Evolutionary conservation across 345 rosid species (phyloP), one percentile per base, ranked within the genome.

Genomic region (Camelina hispida): DNA sequence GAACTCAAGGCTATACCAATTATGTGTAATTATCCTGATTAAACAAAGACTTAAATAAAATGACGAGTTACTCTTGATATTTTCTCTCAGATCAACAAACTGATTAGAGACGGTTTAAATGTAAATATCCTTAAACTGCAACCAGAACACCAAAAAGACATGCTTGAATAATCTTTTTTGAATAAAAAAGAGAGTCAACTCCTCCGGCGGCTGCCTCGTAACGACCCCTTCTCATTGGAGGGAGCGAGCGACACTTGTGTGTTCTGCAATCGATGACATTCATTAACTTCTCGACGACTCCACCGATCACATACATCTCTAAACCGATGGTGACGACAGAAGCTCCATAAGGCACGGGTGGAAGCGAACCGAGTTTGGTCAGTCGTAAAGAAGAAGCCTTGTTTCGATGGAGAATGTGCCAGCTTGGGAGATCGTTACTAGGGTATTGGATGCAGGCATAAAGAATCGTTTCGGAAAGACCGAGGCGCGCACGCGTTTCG

Each of bases 381-480:
- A 42, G 13, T 3, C 46, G 46, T 42, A 42, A 42, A 51, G 13
- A 51, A 18, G 13, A 51, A 51, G 10, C 46, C 28, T 51, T 51
- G 6, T 51, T 51, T 51, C 28, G 28, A 18, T 51, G 12, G 7
- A 51, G 55, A 51, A 51, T 51, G 3, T 18, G 10, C 28, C 23
- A 8, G 10, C 25, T 51, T 51, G 14, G 28, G 23, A 4, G 12
- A 9, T 20, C 22, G 22, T 20, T 20, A 20, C 22, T 20, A 20
- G 97, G 89, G 28, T 18, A 51, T 6, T 2, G 0, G 6, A 51
- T 4, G 28, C 28, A 9, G 3, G 55, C 55, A 10, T 51, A 51
- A 18, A 51, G 55, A 51, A 51, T 11, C 13, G 2, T 22, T 18
- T 51, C 55, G 1, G 28, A 18, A 5, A 18, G 25, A 22, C 25